Base-by-base conservation (phyloP, 2,329 filamentous ascomycete species). In the Talaromyces sp. region DNA sequence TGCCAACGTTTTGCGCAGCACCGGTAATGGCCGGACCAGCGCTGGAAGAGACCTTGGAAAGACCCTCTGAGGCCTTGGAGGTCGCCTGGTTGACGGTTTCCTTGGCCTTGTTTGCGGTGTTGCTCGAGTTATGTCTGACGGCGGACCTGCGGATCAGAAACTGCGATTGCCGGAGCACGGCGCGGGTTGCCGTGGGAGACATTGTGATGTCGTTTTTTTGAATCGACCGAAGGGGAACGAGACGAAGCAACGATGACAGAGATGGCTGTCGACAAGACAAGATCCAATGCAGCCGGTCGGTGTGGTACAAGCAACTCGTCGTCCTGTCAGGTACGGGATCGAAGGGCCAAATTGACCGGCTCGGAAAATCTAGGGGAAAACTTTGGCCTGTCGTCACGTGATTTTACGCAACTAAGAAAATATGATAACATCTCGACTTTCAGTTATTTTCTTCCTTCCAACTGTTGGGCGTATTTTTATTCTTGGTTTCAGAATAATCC, bases 21-120 rank as follows among this genome's bases (percentile, higher is more conserved):
- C 85, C 87, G 68, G 84, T 83, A 69, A 96, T 82, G 63, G 87
- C 90, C 63, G 90, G 88, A 60, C 90, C 90, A 69, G 92, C 93
- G 58, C 90, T 87, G 69, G 89, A 87, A 65, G 88, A 83, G 70
- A 95, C 93, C 73, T 87, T 87, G 69, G 89, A 91, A 59, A 97
- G 85, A 66, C 92, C 91, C 79, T 96, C 84, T 66, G 87, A 84
- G 62, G 91, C 92, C 83, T 91, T 91, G 29, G 77, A 76, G 24
- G 72, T 72, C 60, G 72, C 69, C 53, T 74, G 72, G 51, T 76
- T 73, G 46, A 75, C 76, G 58, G 73, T 66, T 64, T 80, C 76
- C 67, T 77, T 73, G 53, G 77, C 75, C 71, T 80, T 80, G 58
- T 71, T 70, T 59, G 78, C 77, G 56, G 76, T 73, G 64, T 80